A percentile compares a stretch with the other conserved stretches of the same genome.
phyloP scores from a whole-genome alignment of 495 filamentous ascomycete genomes.

The Neurospora sp. region DNA sequence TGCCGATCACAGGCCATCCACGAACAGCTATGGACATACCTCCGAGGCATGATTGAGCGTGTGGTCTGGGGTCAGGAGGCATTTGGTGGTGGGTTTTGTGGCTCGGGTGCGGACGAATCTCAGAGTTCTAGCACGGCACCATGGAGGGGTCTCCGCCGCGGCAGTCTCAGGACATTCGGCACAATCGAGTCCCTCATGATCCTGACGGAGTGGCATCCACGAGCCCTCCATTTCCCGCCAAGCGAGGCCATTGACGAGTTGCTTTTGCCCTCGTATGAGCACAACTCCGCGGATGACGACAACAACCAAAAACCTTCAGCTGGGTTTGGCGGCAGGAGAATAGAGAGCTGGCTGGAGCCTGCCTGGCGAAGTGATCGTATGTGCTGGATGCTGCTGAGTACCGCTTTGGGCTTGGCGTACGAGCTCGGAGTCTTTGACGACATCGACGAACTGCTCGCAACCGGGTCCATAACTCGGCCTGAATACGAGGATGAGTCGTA shows the following conservation, averaged over 20 bases:
- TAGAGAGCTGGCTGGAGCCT: conserved; percentile 91
- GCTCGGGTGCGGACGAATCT: conserved; percentile 57
- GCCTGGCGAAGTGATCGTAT: conserved; percentile 95
- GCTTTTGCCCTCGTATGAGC: conserved; percentile 40
- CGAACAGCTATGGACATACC: conserved; percentile 90
- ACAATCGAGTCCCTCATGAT: conserved; percentile 91
- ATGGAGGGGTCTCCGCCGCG: conserved; percentile 52
- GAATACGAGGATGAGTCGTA: conserved; percentile 62
- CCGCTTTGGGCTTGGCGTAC: conserved; percentile 77
- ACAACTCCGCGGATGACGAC: conserved; percentile 41
- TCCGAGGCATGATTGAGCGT: conserved; percentile 86
- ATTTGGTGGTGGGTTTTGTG: conserved; percentile 78
- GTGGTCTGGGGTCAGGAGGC: conserved; percentile 94
- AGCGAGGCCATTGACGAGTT: conserved; percentile 60
- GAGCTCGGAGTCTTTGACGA: conserved; percentile 93
- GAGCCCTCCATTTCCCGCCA: conserved; percentile 90
- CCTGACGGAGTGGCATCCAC: conserved; percentile 93
- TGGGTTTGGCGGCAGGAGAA: conserved; percentile 55
- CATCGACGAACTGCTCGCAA: conserved; percentile 49
- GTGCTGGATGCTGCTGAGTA: conserved; percentile 97
- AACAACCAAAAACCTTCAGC: conserved; percentile 32
- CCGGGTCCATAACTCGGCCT: conserved; percentile 44
- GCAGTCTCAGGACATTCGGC: conserved; percentile 77
- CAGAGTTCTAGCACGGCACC: conserved; percentile 54
- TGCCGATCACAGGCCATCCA: conserved; percentile 87